phyloP scores from a whole-genome alignment of 202 grass and related monocot genomes.

The Digitaria exilis region DNA sequence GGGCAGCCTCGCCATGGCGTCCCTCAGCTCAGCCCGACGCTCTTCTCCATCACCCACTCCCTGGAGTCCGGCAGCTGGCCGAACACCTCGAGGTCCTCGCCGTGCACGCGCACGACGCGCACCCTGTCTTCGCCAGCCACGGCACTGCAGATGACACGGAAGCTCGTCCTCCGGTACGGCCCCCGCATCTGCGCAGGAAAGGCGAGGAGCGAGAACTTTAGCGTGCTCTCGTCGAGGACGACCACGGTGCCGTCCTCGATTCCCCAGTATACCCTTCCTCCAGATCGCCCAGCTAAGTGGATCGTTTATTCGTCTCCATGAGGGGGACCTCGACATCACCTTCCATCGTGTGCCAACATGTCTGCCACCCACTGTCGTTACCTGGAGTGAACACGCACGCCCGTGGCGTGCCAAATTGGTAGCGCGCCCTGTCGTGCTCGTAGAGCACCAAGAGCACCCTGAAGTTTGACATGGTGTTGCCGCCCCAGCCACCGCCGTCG shows the following conservation, averaged over 20 bases:
- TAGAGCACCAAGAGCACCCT: neutral
- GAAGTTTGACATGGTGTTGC: conserved; percentile 34
- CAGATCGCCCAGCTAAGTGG: no score
- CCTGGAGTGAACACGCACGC: conserved; percentile 33
- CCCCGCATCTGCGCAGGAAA: neutral
- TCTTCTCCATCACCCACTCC: conserved; percentile 38
- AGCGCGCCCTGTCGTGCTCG: no score
- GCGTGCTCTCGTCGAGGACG: neutral
- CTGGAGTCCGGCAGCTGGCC: neutral
- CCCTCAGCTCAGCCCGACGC: neutral
- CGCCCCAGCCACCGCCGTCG: neutral
- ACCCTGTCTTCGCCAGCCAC: no score
- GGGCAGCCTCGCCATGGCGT: no score
- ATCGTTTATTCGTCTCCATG: no score
- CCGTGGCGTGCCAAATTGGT: neutral
- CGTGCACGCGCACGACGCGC: conserved; percentile 6
- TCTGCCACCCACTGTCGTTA: no score
- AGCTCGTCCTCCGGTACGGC: no score
- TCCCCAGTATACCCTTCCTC: neutral
- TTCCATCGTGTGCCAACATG: no score
- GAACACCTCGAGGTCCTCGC: neutral
- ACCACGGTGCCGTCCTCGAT: conserved; percentile 5
- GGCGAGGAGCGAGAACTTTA: conserved; percentile 19
- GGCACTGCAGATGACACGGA: no score
- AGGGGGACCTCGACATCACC: no score